A percentile compares a stretch with the other conserved stretches of the same genome.
Conservation (phyloP, 306 rosid genomes). For the Citrullus amarus region DNA sequence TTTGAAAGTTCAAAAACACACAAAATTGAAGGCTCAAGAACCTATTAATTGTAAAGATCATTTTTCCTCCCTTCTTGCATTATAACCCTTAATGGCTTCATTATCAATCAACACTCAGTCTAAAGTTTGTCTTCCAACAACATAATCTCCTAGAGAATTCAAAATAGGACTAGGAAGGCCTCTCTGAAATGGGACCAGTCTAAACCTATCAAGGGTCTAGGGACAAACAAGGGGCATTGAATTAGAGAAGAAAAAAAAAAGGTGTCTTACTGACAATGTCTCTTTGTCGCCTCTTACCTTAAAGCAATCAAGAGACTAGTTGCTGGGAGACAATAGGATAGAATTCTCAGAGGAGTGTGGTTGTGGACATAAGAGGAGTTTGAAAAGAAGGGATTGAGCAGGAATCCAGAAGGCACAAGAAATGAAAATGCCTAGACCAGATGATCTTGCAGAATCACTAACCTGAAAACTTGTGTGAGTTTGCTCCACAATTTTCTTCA, state of each 20-base stretch:
- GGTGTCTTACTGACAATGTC: not conserved
- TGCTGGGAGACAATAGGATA: not conserved
- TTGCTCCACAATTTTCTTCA: slow-evolving; percentile 52
- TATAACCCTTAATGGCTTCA: not conserved
- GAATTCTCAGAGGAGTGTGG: not conserved
- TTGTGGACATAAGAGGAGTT: not conserved
- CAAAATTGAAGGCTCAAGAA: not conserved
- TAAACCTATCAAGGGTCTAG: not conserved
- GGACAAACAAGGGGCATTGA: not conserved
- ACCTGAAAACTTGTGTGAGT: slow-evolving; percentile 68
- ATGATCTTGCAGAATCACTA: slow-evolving; percentile 15
- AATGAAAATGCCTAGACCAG: not conserved
- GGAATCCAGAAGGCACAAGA: not conserved
- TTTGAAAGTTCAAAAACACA: not conserved
- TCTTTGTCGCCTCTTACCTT: not conserved
- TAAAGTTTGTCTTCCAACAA: not conserved
- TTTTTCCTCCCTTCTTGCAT: not conserved
- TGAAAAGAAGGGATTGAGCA: not conserved
- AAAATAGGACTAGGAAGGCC: not conserved
- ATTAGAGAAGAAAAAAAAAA: not conserved
- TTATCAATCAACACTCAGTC: not conserved
- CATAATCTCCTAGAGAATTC: not conserved
- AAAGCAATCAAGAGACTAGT: not conserved
- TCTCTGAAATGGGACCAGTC: not conserved
- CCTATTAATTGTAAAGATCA: not conserved